Evolutionary conservation across 1,284 basidiomycete genomes (phyloP).

Genomic region (Sphaerobolus stellatus): DNA sequence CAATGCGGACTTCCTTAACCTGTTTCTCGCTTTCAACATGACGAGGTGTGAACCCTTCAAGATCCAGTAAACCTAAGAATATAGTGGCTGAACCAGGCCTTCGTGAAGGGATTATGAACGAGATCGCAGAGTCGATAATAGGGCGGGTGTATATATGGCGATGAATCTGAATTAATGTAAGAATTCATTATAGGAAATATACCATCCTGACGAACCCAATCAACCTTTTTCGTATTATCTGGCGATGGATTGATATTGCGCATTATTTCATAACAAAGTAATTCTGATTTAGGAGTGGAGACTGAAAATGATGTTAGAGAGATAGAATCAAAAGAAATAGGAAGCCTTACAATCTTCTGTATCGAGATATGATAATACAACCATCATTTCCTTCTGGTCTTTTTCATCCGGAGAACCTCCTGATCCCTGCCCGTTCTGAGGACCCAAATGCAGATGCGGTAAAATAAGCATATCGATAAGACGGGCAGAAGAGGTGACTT

Average conservation of each 20-base stretch:
- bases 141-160: background rate
- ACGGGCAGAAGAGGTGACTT: conserved; percentile 29
- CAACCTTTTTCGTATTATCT: conserved; percentile 19
- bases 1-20: conserved; percentile 45
- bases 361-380: conserved; percentile 55
- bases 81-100: conserved; percentile 26
- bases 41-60: conserved; percentile 19
- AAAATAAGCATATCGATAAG: conserved; percentile 50
- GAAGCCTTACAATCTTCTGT: conserved; percentile 56
- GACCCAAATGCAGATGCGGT: conserved; percentile 41
- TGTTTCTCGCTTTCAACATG: conserved; percentile 15
- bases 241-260: conserved; percentile 22
- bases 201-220: conserved; percentile 1
- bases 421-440: too few relatives aligned
- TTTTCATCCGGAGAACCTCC: conserved; percentile 7
- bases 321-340: conserved; percentile 9
- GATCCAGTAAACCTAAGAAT: conserved; percentile 27
- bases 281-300: conserved; percentile 47
- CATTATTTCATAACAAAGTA: conserved; percentile 41
- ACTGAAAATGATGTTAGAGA: conserved; percentile 33
- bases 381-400: conserved; percentile 37
- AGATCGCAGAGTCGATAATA: background rate
- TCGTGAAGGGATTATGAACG: conserved; percentile 4
- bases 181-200: conserved; percentile 1
- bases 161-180: background rate